Evolutionary conservation across 345 rosid genomes (phyloP).

Genomic region (Raphanus sativus): DNA sequence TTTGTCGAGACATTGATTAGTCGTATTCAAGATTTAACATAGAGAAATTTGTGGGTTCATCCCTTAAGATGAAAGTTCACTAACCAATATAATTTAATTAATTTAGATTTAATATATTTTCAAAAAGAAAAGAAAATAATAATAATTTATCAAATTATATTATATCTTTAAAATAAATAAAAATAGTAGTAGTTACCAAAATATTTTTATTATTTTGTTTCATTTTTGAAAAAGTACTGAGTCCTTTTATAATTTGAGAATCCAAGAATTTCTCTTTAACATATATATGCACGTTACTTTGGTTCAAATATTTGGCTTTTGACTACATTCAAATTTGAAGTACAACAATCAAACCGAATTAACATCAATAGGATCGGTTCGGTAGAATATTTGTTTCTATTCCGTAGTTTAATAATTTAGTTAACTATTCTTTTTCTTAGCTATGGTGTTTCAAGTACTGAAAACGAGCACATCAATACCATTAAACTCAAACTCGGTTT

Average conservation of each 20-base stretch:
- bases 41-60: too few relatives aligned
- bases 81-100: too few relatives aligned
- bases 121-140: too few relatives aligned
- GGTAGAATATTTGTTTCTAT: not conserved
- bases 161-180: too few relatives aligned
- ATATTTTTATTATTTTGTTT: too few relatives aligned
- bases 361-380: not conserved
- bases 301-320: not conserved
- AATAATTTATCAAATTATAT: too few relatives aligned
- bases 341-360: not conserved
- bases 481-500: not conserved
- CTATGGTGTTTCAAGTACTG: not conserved
- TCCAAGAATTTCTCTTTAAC: too few relatives aligned
- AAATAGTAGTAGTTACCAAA: too few relatives aligned
- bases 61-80: too few relatives aligned
- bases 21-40: not conserved
- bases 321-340: not conserved
- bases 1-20: not conserved
- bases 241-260: too few relatives aligned
- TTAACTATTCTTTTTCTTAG: not conserved
- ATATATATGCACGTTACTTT: not conserved
- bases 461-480: not conserved
- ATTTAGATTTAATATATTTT: too few relatives aligned
- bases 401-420: not conserved
- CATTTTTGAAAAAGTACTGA: too few relatives aligned